Evolutionary conservation across 768 basidiomycete genomes (phyloP).

Genomic region (Austroboletus eburneus): DNA sequence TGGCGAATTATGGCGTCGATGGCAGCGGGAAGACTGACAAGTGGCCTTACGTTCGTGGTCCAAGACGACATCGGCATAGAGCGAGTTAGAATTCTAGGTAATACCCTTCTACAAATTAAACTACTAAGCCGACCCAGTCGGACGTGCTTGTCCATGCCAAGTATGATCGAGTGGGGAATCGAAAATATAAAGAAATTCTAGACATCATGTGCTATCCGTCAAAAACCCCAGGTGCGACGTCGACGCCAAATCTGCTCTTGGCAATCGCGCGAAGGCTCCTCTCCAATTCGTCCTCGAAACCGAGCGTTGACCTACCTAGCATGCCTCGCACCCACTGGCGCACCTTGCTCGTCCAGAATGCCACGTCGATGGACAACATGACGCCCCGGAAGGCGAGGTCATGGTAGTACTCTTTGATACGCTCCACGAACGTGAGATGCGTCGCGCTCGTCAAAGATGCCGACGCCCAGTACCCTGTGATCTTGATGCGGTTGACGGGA

Average conservation of each 20-base stretch:
- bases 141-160: too few species aligned
- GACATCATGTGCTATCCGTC: conserved; percentile 34
- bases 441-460: conserved; percentile 50
- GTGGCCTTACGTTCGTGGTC: too few species aligned
- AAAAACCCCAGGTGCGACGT: conserved; percentile 58
- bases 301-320: conserved; percentile 40
- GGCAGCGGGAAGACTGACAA: too few species aligned
- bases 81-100: too few species aligned
- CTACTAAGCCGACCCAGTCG: too few species aligned
- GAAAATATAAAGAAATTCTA: too few species aligned
- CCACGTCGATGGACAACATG: conserved; percentile 66
- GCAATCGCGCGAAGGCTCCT: conserved; percentile 68
- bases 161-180: not conserved
- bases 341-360: conserved; percentile 61
- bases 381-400: conserved; percentile 60
- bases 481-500: conserved; percentile 87
- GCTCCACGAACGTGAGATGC: conserved; percentile 38
- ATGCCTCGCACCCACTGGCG: conserved; percentile 43
- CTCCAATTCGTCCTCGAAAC: conserved; percentile 84
- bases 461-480: conserved; percentile 81
- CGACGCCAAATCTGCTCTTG: conserved; percentile 75
- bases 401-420: conserved; percentile 50
- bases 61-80: too few species aligned
- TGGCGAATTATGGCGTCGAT: too few species aligned
- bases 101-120: too few species aligned